Conservation (phyloP, 495 filamentous ascomycete genomes). For the Aspergillus avenaceus region DNA sequence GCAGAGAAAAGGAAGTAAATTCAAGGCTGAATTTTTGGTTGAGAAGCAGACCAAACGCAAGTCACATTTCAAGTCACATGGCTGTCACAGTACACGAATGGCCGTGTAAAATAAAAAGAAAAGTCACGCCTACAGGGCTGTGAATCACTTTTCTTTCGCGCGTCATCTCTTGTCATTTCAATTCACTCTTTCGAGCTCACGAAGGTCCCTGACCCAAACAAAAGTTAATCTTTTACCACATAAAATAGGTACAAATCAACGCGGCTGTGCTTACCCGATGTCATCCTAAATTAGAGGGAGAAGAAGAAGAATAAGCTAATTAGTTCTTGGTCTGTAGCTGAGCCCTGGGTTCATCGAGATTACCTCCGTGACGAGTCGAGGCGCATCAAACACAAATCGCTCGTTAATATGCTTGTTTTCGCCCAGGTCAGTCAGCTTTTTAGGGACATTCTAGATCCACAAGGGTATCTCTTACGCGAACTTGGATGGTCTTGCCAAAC, state of each 20-base stretch:
- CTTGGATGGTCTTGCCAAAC: constrained; percentile 3
- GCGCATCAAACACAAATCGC: constrained; percentile 13
- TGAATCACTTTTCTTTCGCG: too few relatives aligned
- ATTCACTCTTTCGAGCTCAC: constrained; percentile 4
- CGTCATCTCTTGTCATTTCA: too few relatives aligned
- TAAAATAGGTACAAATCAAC: too few relatives aligned
- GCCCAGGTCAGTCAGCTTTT: background rate
- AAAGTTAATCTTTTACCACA: background rate
- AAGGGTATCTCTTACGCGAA: constrained; percentile 2
- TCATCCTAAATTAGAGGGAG: constrained; percentile 2
- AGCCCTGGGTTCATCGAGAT: background rate
- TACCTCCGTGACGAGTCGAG: constrained; percentile 8
- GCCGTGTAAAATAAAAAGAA: too few relatives aligned
- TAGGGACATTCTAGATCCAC: background rate
- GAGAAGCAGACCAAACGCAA: too few relatives aligned
- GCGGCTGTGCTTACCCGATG: constrained; percentile 6
- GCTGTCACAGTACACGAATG: too few relatives aligned
- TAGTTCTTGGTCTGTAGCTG: background rate
- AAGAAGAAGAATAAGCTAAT: background rate
- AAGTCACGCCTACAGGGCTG: too few relatives aligned
- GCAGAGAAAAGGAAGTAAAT: background rate
- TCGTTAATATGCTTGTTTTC: constrained; percentile 7
- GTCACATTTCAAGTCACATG: too few relatives aligned
- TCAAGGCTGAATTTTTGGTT: too few relatives aligned
- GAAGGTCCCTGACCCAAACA: constrained; percentile 6